Evolutionary conservation across 1,139 yeast genomes (phyloP).

Genomic region (Lodderomyces margitis): DNA sequence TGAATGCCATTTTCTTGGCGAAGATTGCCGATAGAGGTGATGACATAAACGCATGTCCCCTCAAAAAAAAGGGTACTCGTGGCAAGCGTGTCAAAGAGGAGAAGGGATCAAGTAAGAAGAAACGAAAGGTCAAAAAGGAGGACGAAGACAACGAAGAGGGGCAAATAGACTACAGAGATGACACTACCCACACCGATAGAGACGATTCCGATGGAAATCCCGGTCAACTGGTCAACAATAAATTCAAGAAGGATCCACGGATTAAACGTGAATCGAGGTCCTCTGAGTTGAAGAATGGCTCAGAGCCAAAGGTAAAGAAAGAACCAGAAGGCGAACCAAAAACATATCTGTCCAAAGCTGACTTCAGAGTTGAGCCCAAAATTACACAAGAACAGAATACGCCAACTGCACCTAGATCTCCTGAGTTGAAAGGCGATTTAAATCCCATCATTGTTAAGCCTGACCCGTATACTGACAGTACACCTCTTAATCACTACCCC

Average conservation of each 20-base stretch:
- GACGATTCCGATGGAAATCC: constrained; percentile 7
- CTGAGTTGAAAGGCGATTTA: constrained; percentile 9
- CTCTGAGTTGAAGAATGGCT: neutral
- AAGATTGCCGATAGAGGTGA: neutral
- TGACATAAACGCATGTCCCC: neutral
- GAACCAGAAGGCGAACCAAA: constrained; percentile 1
- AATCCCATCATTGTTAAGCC: constrained; percentile 3
- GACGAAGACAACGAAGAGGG: constrained; percentile 2
- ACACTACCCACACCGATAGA: constrained; percentile 1
- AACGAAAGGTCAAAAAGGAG: neutral
- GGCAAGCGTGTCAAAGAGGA: constrained; percentile 3
- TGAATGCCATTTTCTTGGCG: constrained; percentile 11
- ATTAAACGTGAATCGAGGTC: neutral
- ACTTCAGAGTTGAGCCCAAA: neutral
- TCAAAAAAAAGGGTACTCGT: neutral
- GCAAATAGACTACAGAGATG: neutral
- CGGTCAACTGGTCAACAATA: constrained; percentile 1
- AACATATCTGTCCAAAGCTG: neutral
- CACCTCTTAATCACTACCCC: neutral
- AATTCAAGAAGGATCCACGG: constrained; percentile 2
- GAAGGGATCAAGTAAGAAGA: constrained; percentile 3
- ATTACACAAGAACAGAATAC: neutral
- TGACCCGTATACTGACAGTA: neutral
- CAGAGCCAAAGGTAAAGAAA: constrained; percentile 3
- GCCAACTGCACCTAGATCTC: constrained; percentile 5